Evolutionary conservation across 176 grass and related monocot genomes (phyloP), one percentile per base, ranked within the genome.

Genomic region (Oryza brachyantha): DNA sequence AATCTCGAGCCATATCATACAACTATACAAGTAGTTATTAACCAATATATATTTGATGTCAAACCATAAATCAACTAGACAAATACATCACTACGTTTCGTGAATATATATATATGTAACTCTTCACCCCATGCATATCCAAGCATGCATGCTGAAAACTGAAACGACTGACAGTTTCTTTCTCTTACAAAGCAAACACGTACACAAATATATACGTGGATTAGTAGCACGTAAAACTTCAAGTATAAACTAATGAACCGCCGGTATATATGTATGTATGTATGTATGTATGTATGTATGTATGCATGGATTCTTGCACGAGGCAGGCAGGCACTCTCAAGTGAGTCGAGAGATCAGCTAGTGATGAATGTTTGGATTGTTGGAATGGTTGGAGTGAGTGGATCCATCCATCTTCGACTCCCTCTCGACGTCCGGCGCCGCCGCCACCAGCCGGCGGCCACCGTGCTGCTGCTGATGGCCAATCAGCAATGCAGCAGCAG

Each of bases 11-110:
- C 35, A 36, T 36, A 36, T 36, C 35, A 7, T 36, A 36, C 35
- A 36, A 6, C 3, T 0, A 36, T 3, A 0, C 2, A 7, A 5
- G 7, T 0, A 7, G 7, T 7, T n/a, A n/a, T n/a, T n/a, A n/a
- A n/a, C n/a, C n/a, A n/a, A n/a, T n/a, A n/a, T 5, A 36, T 7
- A 36, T 36, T 6, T 36, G 35, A 36, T 36, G 4, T 36, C 35
- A 36, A 36, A 36, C 35, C 35, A 36, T 5, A 36, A 3, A 36
- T 36, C 35, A 36, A 50, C 17, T 16, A 54, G 14, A 54, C 7
- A 21, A 16, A 54, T 54, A 19, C 48, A 21, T 54, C 2, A 16
- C n/a, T 19, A 54, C n/a, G 17, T 21, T 7, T 8, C 13, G 13
- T 54, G 0, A 8, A 17, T 54, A 19, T 21, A 0, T 6, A 17